Evolutionary conservation across 768 basidiomycete genomes (phyloP).

Genomic region (Tricholoma sp.): DNA sequence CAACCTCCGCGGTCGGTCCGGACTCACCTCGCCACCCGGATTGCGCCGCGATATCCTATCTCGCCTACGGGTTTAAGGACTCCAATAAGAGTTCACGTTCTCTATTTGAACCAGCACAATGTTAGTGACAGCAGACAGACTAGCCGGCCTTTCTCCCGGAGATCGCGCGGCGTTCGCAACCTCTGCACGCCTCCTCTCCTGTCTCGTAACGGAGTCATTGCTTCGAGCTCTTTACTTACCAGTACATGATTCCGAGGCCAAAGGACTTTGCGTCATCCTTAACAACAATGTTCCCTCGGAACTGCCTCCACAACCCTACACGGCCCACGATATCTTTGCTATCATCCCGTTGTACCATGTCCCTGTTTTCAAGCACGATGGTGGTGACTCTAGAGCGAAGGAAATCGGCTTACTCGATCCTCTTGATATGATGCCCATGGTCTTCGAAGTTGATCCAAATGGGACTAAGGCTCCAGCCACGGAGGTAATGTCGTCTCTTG

Average conservation of each 20-base stretch:
- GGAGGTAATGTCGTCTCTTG: slow-evolving; percentile 8
- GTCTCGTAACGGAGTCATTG: slow-evolving; percentile 53
- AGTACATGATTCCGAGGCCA: slow-evolving; percentile 25
- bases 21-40: no score
- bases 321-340: slow-evolving; percentile 36
- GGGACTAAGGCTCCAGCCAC: background rate
- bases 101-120: slow-evolving; percentile 10
- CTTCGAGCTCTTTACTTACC: slow-evolving; percentile 43
- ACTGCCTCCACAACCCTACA: slow-evolving; percentile 20
- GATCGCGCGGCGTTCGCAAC: slow-evolving; percentile 46
- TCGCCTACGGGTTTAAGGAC: background rate
- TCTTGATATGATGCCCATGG: slow-evolving; percentile 44
- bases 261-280: slow-evolving; percentile 39
- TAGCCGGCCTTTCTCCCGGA: slow-evolving; percentile 26
- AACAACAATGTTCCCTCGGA: slow-evolving; percentile 22
- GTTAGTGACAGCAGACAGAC: slow-evolving; percentile 21
- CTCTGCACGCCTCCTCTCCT: slow-evolving; percentile 46
- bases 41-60: background rate
- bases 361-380: slow-evolving; percentile 41
- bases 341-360: slow-evolving; percentile 40
- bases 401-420: slow-evolving; percentile 51
- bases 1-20: no score
- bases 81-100: background rate
- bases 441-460: slow-evolving; percentile 26
- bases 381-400: slow-evolving; percentile 21